Evolutionary conservation across 2,329 filamentous ascomycete genomes (phyloP), one percentile per base, ranked within the genome.

Genomic region (Atkinsonella texensis): DNA sequence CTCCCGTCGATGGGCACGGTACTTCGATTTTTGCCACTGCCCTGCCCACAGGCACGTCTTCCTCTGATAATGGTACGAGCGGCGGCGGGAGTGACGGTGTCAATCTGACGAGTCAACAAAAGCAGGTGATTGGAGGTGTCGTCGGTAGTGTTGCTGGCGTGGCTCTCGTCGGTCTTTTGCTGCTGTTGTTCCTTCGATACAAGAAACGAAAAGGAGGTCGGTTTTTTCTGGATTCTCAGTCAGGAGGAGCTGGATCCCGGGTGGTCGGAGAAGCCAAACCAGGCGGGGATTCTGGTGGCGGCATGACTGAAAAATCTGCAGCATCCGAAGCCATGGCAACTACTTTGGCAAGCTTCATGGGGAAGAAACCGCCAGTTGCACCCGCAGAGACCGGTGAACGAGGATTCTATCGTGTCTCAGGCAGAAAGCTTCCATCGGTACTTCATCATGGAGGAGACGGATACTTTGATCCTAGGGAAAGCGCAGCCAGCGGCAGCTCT

Each of bases 391-490:
- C 46, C 2, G 72, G 69, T 31, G 80, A 84, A 60, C 70, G 72
- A 54, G 78, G 80, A 0, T 85, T 85, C 62, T 77, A 83, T 55
- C 77, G 80, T 32, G 76, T 85, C 2, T 82, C 81, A 6, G 82
- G 82, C 54, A 75, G 75, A 59, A 85, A 84, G 59, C 63, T 85
- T 52, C 77, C 79, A 3, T 80, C 82, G 2, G 81, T 84, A 10
- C 65, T 85, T 39, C 72, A 79, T 53, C 72, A 71, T 46, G 81
- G 81, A 13, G 81, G 81, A 6, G 81, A 84, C 60, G 81, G 81
- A 1, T 84, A 80, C 63, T 73, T 73, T 18, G 79, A 79, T 53
- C 73, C 69, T 9, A 64, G 67, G 5, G 63, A 65, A 49, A 71
- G 65, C 56, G 63, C 70, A 46, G 65, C 74, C 58, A 80, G 75